These are phyloP conservation scores for Kwoniella sp. DNA, from an alignment of 768 basidiomycete genomes.

Conservation along the genomic window DNA sequence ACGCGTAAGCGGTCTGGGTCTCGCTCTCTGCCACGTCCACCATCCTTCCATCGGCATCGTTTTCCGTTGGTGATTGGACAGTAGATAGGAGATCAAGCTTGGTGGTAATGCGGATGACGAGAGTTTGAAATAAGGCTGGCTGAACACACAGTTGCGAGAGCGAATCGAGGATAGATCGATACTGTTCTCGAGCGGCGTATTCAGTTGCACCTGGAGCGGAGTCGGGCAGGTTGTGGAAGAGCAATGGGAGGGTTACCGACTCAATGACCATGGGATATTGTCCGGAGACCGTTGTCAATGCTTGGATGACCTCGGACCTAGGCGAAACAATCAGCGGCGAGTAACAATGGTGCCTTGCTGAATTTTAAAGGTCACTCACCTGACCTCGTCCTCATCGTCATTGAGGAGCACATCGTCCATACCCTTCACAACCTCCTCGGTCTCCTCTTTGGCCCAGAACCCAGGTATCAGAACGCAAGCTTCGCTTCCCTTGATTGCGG, in stretches of 20 bases:
- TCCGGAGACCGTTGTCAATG: slow-evolving; percentile 51
- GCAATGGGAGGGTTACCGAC: slow-evolving; percentile 69
- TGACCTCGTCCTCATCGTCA: slow-evolving; percentile 57
- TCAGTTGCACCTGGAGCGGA: slow-evolving; percentile 59
- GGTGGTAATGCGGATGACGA: slow-evolving; percentile 70
- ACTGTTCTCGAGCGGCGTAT: slow-evolving; percentile 58
- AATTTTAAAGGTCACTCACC: slow-evolving; percentile 21
- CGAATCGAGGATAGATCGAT: slow-evolving; percentile 64
- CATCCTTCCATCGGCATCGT: slow-evolving; percentile 23
- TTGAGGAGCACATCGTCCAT: slow-evolving; percentile 65
- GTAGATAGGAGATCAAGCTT: slow-evolving; percentile 60
- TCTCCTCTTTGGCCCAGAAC: slow-evolving; percentile 67
- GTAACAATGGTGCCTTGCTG: not conserved
- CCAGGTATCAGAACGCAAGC: slow-evolving; percentile 60
- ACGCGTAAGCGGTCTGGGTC: slow-evolving; percentile 73
- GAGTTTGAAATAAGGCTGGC: slow-evolving; percentile 72
- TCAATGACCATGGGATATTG: slow-evolving; percentile 64
- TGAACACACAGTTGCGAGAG: slow-evolving; percentile 70
- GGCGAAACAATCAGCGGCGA: not conserved
- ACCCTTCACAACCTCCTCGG: slow-evolving; percentile 72
- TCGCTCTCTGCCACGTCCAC: slow-evolving; percentile 45
- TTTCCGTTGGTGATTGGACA: slow-evolving; percentile 20
- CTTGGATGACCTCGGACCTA: slow-evolving; percentile 42
- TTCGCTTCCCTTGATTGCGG: slow-evolving; percentile 33
- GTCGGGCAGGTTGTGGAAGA: slow-evolving; percentile 73